Base-by-base conservation (phyloP, 495 filamentous ascomycete genomes). In the Aspergillus incahuasiensis region DNA sequence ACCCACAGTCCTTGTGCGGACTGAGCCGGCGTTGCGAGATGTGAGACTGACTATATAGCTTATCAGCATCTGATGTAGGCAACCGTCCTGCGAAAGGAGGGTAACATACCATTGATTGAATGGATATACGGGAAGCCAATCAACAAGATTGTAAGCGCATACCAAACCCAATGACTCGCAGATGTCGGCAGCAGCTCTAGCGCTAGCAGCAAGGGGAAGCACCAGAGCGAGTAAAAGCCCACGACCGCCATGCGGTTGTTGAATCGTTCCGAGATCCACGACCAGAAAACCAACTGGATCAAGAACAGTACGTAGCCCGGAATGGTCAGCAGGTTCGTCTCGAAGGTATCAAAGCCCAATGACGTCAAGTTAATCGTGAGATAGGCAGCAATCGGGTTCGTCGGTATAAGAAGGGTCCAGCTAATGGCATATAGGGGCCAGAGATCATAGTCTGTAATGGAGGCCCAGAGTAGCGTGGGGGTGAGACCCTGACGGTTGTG, bases 351-450 rank as follows among this genome's bases (percentile, higher is more conserved):
- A 59, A 88, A 89, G 0, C 84, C 84, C 12, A 87, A 67, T 5
- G 68, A 65, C 53, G 77, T 72, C 5, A 88, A 69, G 4, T 77
- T 80, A 7, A 88, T 68, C 2, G 82, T 87, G 35, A 89, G 68
- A 59, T 89, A 89, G 9, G 68, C 62, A 13, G 65, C 68, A 8
- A 73, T 66, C 1, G 81, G 75, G 7, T 64, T 60, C 13, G 68
- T 63, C 0, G 83, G 81, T 16, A 85, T 80, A 22, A 69, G 65
- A 48, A 73, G 80, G 3, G 73, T 63, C 1, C 86, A 54, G 15
- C 84, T 82, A 25, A 86, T 65, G 18, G 82, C 60, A 57, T 86
- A 88, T 43, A 86, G 71, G 2, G 83, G 85, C 81, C 83, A 88
- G 48, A 89, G 67, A 56, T 89, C 83, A 42, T 77, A 88, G 61